These are phyloP conservation scores for Colletotrichum zoysiae DNA, from an alignment of 2,329 filamentous ascomycete species.

Conservation along the genomic window DNA sequence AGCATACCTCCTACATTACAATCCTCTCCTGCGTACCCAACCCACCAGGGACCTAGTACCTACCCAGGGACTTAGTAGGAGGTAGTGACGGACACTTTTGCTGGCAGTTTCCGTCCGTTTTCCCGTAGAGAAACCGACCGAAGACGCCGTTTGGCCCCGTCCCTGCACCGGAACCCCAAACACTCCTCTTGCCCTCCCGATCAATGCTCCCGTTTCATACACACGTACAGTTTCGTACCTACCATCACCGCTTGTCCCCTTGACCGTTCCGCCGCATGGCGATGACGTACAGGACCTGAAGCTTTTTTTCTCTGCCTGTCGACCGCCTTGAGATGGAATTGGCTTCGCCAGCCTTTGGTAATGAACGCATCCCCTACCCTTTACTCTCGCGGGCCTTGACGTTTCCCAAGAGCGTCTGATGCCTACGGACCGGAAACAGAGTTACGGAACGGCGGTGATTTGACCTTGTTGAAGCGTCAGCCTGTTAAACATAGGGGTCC, in stretches of 20 bases:
- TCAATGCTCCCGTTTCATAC: slow-evolving; percentile 41
- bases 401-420: neutral
- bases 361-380: neutral
- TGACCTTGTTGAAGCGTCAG: slow-evolving; percentile 11
- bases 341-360: neutral
- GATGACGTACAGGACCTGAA: slow-evolving; percentile 24
- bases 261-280: neutral
- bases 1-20: neutral
- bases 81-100: neutral
- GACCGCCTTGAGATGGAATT: neutral
- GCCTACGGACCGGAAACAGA: neutral
- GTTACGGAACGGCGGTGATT: slow-evolving; percentile 11
- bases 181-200: slow-evolving; percentile 31
- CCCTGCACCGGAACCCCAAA: slow-evolving; percentile 37
- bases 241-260: slow-evolving; percentile 16
- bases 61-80: too few species aligned
- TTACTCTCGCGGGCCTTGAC: neutral
- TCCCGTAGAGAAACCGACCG: neutral
- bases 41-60: too few species aligned
- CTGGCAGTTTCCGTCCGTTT: slow-evolving; percentile 4
- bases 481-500: slow-evolving; percentile 27
- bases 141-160: slow-evolving; percentile 15
- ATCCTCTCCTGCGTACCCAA: neutral
- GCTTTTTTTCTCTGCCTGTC: neutral
- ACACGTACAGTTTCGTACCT: slow-evolving; percentile 18